Base-by-base conservation (phyloP, 2,329 filamentous ascomycete species). In the Xylariales sp. region DNA sequence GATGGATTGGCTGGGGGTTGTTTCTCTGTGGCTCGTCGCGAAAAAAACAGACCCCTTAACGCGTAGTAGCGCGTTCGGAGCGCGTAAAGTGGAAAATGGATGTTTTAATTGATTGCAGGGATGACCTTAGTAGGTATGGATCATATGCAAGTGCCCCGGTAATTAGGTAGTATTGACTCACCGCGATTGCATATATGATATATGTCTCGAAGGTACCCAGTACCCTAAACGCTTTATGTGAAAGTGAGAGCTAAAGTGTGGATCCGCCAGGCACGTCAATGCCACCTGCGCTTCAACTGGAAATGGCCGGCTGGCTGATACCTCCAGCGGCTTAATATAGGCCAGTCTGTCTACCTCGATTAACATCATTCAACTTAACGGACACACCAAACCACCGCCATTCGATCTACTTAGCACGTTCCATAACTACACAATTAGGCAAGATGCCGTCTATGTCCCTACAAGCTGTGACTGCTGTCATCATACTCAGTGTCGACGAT, bases 401-500 rank as follows among this genome's bases (percentile, higher is more conserved):
- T 58, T 54, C 62, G 14, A 49, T 53, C n/a, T 41, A 7, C 49
- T 45, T 18, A 48, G 28, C 12, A 30, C n/a, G n/a, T 28, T 43
- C 23, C 32, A 1, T 18, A 30, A 50, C 45, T 62, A 55, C 56
- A 67, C 18, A 56, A 62, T 53, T 49, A 28, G 16, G 34, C 74
- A 78, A 71, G 28, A 93, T 94, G 91, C 87, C 90, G 74, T 90
- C 90, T 71, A 89, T 93, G 83, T 91, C 90, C 71, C 87, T 94
- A 52, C 91, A 91, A 83, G 89, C 90, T 76, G 86, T 94, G 78
- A 91, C 92, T 80, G 92, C 92, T 78, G 86, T 94, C 79, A 86
- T 93, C 73, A 89, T 94, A 75, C 90, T 94, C 79, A 89, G 91
- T 77, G 90, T 91, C 69, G 93, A 97, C 82, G 95, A 98, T 81